Base-by-base conservation (phyloP, 192 early-diverging fungal genomes). In the Helicostylum pulchrum region DNA sequence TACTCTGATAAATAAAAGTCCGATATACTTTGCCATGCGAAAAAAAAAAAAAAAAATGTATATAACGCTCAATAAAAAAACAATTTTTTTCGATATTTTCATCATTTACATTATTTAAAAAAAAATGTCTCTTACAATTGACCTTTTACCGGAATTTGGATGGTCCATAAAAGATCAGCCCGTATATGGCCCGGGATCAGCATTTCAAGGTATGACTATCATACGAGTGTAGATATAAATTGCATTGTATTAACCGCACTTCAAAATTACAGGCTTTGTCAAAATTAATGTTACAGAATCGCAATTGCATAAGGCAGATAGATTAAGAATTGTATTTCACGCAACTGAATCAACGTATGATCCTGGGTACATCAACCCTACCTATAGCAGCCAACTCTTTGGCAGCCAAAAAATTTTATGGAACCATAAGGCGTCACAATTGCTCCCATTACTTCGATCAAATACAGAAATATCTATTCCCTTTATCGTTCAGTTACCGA, bases 311-410 rank as follows among this genome's bases (percentile, higher is more conserved):
- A 60, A 60, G 14, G 43, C 57, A 3, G 42, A 60, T 19, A 44
- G 20, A 60, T 17, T 60, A 43, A 19, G 54, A 36, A 56, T 56
- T 56, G n/a, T 56, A 56, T 56, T 56, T 4, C 54, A 56, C 17
- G 54, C 54, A 36, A 56, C n/a, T 39, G 54, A 56, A 34, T 34
- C 54, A 4, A 17, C 34, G 0, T 39, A 36, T 1, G 17, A 4
- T 32, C 4, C 34, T 6, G 54, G 31, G 2, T 17, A 10, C 10
- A 4, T 34, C 15, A 56, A 9, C 31, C 54, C 54, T 19, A 30
- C 32, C 10, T 56, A 56, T 7, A 36, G 36, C 11, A 32, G 36
- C 7, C 54, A 56, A 10, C 3, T 56, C 1, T 56, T 56, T 56
- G 54, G 54, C 7, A 39, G 31, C 19, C 54, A 56, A 39, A 56